These are phyloP conservation scores for Boletus edulis DNA, from an alignment of 768 basidiomycete species.

Conservation along the genomic window DNA sequence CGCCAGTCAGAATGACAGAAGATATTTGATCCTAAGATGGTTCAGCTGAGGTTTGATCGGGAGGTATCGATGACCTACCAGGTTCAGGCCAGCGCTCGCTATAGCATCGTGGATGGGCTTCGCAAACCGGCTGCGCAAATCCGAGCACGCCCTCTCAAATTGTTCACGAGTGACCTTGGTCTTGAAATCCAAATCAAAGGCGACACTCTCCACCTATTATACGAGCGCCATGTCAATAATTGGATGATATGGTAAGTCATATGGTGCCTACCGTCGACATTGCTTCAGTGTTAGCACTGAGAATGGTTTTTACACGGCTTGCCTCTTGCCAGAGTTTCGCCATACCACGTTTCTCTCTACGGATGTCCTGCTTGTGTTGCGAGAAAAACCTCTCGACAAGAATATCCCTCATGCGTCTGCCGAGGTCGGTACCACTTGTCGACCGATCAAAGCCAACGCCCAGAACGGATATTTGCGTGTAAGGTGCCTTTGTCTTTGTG, in stretches of 20 bases:
- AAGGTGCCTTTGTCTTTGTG: slow-evolving; percentile 46
- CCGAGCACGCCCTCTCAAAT: slow-evolving; percentile 75
- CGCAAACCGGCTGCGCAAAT: slow-evolving; percentile 60
- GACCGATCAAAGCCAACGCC: slow-evolving; percentile 80
- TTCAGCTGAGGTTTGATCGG: background rate
- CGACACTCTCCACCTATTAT: slow-evolving; percentile 77
- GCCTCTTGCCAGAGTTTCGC: slow-evolving; percentile 96
- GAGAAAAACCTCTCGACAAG: slow-evolving; percentile 72
- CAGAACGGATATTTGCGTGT: slow-evolving; percentile 73
- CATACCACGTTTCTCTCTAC: slow-evolving; percentile 78
- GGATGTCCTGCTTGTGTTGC: slow-evolving; percentile 67
- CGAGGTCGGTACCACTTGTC: slow-evolving; percentile 81
- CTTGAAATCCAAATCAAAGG: slow-evolving; percentile 89
- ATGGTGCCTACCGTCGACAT: slow-evolving; percentile 56
- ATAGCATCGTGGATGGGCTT: slow-evolving; percentile 77
- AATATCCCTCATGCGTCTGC: slow-evolving; percentile 78
- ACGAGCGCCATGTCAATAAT: background rate
- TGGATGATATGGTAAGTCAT: background rate
- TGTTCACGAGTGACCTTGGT: slow-evolving; percentile 69
- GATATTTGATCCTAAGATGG: slow-evolving; percentile 68
- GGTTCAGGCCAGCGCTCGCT: slow-evolving; percentile 56
- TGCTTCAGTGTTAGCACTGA: slow-evolving; percentile 90
- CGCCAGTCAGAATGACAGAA: slow-evolving; percentile 92
- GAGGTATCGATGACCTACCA: slow-evolving; percentile 43
- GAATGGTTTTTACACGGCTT: slow-evolving; percentile 81